Conservation (phyloP, 768 basidiomycete genomes). For the Rhodosporidiobolus sp. region DNA sequence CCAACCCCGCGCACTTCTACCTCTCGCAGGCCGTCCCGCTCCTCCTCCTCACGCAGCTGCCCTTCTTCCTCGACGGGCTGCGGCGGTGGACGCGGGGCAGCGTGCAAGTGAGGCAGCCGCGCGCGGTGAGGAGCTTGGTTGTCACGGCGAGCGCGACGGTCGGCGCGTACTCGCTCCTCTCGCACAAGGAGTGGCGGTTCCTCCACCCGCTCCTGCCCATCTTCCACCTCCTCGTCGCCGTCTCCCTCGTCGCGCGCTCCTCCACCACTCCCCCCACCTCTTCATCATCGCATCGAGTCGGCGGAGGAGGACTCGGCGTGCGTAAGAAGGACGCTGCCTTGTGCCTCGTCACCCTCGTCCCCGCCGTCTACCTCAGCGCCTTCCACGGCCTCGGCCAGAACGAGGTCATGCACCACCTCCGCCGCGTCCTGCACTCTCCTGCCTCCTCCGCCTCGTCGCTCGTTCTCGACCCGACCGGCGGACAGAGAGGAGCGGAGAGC, state of each 20-base stretch:
- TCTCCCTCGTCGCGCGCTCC: slow-evolving; percentile 54
- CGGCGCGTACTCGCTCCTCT: slow-evolving; percentile 59
- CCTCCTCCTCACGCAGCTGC: slow-evolving; percentile 67
- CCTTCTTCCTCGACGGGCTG: slow-evolving; percentile 66
- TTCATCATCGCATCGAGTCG: no score
- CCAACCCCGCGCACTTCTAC: slow-evolving; percentile 83
- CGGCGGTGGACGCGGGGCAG: slow-evolving; percentile 47
- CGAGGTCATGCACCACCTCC: slow-evolving; percentile 66
- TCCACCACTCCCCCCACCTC: not conserved
- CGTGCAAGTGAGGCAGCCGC: not conserved
- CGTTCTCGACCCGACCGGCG: no score
- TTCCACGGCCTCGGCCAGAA: slow-evolving; percentile 78
- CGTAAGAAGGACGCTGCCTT: slow-evolving; percentile 22
- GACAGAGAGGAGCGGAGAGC: slow-evolving; percentile 12
- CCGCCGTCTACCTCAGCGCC: slow-evolving; percentile 44
- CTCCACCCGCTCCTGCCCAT: slow-evolving; percentile 85
- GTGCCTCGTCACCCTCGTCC: slow-evolving; percentile 11
- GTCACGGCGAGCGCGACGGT: not conserved
- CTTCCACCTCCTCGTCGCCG: slow-evolving; percentile 72
- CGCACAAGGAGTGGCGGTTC: slow-evolving; percentile 98
- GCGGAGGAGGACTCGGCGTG: not conserved
- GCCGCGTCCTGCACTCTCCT: slow-evolving; percentile 30
- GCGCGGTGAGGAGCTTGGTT: not conserved
- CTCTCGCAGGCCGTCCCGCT: slow-evolving; percentile 79
- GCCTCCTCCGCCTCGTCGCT: no score